Evolutionary conservation across 2,329 filamentous ascomycete species (phyloP), one percentile per base, ranked within the genome.

Genomic region (Botrytis porri): DNA sequence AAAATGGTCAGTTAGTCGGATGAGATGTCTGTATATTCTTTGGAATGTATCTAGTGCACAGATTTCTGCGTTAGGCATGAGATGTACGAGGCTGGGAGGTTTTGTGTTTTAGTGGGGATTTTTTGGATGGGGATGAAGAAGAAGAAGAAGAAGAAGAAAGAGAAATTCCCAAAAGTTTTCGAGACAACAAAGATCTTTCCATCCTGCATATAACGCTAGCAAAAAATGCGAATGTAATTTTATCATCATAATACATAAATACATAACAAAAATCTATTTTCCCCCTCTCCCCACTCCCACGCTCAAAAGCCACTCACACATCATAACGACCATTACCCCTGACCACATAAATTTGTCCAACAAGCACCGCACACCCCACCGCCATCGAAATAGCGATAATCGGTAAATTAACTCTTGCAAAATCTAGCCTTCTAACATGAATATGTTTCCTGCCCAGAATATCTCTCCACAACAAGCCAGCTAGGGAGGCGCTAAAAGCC

Each of bases 381-480:
- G 85, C 84, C 90, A 92, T 93, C 2, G 90, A 81, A 32, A 92
- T 87, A 1, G 88, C 86, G 75, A 93, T 93, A 62, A 93, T 93
- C 0, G 90, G 90, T 22, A 92, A 79, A 78, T 93, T 93, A 6
- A 90, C 86, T 0, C 89, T 83, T 0, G 89, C 90, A 80, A 93
- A 93, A 37, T 93, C 90, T 4, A 89, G 82, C 0, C 86, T 84
- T 3, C 85, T 82, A 0, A 94, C 90, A 51, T 83, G 85, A 73
- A 94, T 93, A 75, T 92, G 87, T 79, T 93, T 93, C 41, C 90
- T 84, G 0, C 80, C 82, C 1, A 93, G 84, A 29, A 94, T 93
- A 75, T 93, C 90, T 3, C 90, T 85, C 92, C 92, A 94, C 0
- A 93, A 82, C 14, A 94, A 84, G 1, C 91, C 92, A 1, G 92